Evolutionary conservation across 495 filamentous ascomycete species (phyloP), one percentile per base, ranked within the genome.

Genomic region (Hyaloscypha hepaticicola): DNA sequence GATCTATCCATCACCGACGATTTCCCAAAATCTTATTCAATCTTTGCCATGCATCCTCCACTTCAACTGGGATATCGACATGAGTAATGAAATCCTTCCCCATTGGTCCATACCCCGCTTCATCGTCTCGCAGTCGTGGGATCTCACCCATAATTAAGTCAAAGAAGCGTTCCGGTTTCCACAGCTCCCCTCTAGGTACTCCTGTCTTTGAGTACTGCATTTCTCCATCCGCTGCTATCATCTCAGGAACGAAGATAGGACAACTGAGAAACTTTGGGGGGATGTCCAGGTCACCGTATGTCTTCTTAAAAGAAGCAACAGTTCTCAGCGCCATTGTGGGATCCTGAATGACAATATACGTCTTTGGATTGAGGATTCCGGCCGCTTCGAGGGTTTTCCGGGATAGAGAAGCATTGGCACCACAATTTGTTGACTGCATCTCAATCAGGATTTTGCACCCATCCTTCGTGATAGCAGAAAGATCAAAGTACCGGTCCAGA

Each of bases 241-340:
- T 58, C 22, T 53, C 56, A 19, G 76, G 75, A 21, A 76, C 64
- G 38, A 77, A 69, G 1, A 70, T 41, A 3, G 76, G 76, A 58
- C 72, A 78, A 25, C 72, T 71, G 4, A 70, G n/a, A n/a, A 78
- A 63, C 14, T 56, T 57, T 1, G 75, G 69, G 0, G 55, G 27
- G 25, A 11, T 24, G 12, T 55, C 25, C 1, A 62, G n/a, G 56
- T 67, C 65, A 1, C 55, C 57, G 63, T 72, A 78, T 5, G 60
- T 64, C 55, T 72, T 75, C 29, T 70, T 60, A 48, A 78, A 77
- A 0, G 77, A 75, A 0, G 77, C 76, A 4, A 60, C 62, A 0
- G 77, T 78, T 22, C 77, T 51, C 1, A 69, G 61, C 55, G 71
- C 68, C 77, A 78, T 78, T 0, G 76, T 78, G 0, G 77, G 74